These are phyloP conservation scores for Annona cherimola DNA, from an alignment of 164 flowering plant genomes.

Conservation along the genomic window DNA sequence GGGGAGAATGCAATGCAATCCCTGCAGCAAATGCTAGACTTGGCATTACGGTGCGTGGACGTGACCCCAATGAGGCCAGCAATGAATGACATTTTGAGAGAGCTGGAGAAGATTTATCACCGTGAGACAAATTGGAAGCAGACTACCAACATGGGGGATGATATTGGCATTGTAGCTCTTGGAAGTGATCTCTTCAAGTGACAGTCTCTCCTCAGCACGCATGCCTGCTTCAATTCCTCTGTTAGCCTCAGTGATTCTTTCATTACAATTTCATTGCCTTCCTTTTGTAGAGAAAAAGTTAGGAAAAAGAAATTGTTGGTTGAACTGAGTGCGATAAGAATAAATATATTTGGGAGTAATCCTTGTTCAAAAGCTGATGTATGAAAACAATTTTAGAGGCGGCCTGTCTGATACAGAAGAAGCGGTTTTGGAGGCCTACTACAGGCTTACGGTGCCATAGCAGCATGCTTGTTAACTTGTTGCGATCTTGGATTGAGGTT, in stretches of 20 bases:
- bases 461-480: no score
- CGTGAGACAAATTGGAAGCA: conserved; percentile 18
- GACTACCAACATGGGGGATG: conserved; percentile 20
- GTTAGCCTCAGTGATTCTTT: conserved; percentile 6
- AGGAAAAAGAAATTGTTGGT: no score
- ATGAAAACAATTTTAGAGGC: no score
- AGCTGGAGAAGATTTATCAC: conserved; percentile 30
- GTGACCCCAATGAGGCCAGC: conserved; percentile 24
- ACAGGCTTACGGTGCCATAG: no score
- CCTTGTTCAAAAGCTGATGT: no score
- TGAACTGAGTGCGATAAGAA: no score
- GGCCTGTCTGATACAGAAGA: no score
- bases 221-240: background rate
- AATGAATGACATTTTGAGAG: conserved; percentile 27
- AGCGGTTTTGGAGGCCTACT: no score
- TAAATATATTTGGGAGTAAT: no score
- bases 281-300: background rate
- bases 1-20: conserved; percentile 11
- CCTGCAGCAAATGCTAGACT: conserved; percentile 23
- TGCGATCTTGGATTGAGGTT: no score
- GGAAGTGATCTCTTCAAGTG: conserved; percentile 53
- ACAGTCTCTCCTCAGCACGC: background rate
- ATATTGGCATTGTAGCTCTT: conserved; percentile 31
- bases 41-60: conserved; percentile 35
- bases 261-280: background rate